Base-by-base conservation (phyloP, 371 early-diverging fungal species). In the Rhizopus stolonifer region DNA sequence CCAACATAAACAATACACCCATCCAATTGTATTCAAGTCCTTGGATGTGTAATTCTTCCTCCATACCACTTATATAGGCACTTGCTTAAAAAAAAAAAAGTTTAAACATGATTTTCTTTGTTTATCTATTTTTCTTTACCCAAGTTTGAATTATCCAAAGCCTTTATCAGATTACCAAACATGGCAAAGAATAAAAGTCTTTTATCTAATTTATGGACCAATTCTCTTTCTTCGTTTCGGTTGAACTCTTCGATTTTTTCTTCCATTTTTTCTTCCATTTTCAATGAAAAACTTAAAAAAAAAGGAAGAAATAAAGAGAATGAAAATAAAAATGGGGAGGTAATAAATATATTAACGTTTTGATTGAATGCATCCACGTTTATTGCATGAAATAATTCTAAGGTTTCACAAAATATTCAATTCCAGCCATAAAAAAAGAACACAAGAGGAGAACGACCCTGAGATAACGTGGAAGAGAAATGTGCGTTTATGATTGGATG, bases 61-160 rank as follows among this genome's bases (percentile, higher is more conserved):
- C 79, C 69, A 78, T 70, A 7, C 79, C 79, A 49, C 74, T 74
- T 18, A 77, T 77, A 51, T 67, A 77, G 0, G 78, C 78, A 51
- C 65, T 77, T 8, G 40, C 73, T 73, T 46, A 4, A 46, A 33
- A 39, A 62, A 14, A 8, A 75, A 33, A 5, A 75, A 75, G 32
- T n/a, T 65, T 22, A 7, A 11, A 46, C 46, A 29, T 6, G 25
- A 6, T 42, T 23, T 14, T 15, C 42, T 11, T 9, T 60, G 19
- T 51, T 49, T 0, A 75, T 62, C 65, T 26, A 48, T 55, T 53
- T 74, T 69, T 11, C 10, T 42, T 36, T 68, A 71, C 77, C 65
- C 25, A 77, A 49, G 31, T 71, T 74, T 8, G 62, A 55, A 39
- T 68, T 73, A 45, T 77, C 77, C 1, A 77, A 21, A 10, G 66